Conservation (phyloP, 1,284 basidiomycete genomes). For the Rhodotorula sp. region DNA sequence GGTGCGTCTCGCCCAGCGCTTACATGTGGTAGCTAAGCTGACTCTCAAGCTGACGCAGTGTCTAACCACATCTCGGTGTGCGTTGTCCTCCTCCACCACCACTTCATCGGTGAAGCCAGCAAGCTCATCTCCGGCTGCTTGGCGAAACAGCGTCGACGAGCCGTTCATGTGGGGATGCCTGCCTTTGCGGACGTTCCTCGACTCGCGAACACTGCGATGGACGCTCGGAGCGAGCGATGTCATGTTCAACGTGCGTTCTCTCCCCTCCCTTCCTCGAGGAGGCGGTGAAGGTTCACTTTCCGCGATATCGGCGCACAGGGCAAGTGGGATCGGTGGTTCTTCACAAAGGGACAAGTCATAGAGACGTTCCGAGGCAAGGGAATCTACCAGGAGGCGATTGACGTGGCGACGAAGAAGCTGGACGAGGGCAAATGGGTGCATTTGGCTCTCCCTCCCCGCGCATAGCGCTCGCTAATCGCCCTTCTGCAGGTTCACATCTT, state of each 20-base stretch:
- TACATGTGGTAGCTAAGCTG: background rate
- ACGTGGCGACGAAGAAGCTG: conserved; percentile 74
- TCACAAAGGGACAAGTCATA: conserved; percentile 84
- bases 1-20: conserved; percentile 54
- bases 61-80: conserved; percentile 90
- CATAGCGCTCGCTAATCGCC: background rate
- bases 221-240: conserved; percentile 87
- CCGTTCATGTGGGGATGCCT: conserved; percentile 41
- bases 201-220: conserved; percentile 69
- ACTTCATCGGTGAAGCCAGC: background rate
- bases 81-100: background rate
- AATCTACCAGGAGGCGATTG: conserved; percentile 83
- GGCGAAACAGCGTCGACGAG: conserved; percentile 41
- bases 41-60: conserved; percentile 56
- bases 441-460: conserved; percentile 17
- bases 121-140: background rate
- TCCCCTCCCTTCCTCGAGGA: background rate
- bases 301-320: background rate
- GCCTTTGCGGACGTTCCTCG: conserved; percentile 44
- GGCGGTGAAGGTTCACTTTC: conserved; percentile 50
- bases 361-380: conserved; percentile 88
- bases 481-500: conserved; percentile 78
- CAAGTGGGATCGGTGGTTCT: conserved; percentile 62
- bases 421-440: conserved; percentile 80
- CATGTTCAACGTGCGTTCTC: conserved; percentile 65